phyloP scores from a whole-genome alignment of 306 rosid genomes.

The Ziziphus jujuba region DNA sequence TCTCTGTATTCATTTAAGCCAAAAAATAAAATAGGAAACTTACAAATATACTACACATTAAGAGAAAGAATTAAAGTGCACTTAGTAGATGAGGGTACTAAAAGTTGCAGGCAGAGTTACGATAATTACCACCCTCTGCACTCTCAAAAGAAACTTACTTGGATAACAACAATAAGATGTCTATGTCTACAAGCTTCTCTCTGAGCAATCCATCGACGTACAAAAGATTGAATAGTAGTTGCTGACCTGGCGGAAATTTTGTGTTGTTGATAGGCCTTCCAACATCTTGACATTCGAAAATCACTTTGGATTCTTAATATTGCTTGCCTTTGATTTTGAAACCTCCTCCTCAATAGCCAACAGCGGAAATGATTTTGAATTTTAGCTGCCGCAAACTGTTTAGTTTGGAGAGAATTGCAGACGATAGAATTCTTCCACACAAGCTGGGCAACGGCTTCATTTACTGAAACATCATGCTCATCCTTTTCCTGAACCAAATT shows the following conservation, averaged over 20 bases:
- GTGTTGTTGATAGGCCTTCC: constrained; percentile 47
- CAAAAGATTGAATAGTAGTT: constrained; percentile 61
- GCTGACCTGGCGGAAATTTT: constrained; percentile 48
- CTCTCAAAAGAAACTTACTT: constrained; percentile 51
- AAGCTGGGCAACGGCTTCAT: constrained; percentile 51
- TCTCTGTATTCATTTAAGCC: constrained; percentile 48
- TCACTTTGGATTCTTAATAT: constrained; percentile 54
- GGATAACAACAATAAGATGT: constrained; percentile 58
- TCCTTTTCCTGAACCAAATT: constrained; percentile 23
- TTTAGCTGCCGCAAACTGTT: constrained; percentile 50
- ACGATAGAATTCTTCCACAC: constrained; percentile 46
- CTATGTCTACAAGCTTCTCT: constrained; percentile 44
- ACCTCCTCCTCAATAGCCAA: constrained; percentile 60
- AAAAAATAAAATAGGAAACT: constrained; percentile 4
- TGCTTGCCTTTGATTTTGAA: constrained; percentile 52
- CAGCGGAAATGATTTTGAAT: constrained; percentile 61
- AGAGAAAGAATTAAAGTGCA: constrained; percentile 6
- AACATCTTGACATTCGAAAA: constrained; percentile 66
- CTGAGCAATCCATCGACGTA: constrained; percentile 63
- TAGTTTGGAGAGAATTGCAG: constrained; percentile 30
- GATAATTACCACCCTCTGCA: background rate
- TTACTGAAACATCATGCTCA: constrained; percentile 33
- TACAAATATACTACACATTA: constrained; percentile 2
- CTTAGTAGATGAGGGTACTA: constrained; percentile 11
- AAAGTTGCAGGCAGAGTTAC: background rate